These are phyloP conservation scores for Asparagopsis taxiformis DNA, from an alignment of 31 red algal species.

Conservation along the genomic window DNA sequence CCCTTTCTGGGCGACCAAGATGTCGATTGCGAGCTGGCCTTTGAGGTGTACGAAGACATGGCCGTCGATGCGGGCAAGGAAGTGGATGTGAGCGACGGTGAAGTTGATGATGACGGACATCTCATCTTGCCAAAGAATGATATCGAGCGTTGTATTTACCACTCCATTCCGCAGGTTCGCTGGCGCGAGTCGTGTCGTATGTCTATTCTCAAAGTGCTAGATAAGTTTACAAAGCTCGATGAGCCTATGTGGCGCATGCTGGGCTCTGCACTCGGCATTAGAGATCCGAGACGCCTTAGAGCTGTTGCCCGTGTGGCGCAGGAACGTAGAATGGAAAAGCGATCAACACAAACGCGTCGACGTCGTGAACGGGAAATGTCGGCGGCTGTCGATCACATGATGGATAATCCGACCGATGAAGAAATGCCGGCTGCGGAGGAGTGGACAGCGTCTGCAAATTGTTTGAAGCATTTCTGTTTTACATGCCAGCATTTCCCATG, in stretches of 20 bases:
- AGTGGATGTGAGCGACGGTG: conserved; percentile 71
- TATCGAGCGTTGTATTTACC: conserved; percentile 48
- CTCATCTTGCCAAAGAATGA: conserved; percentile 60
- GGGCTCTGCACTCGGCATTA: conserved; percentile 35
- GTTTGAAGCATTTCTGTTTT: conserved; percentile 57
- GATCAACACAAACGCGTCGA: conserved; percentile 1
- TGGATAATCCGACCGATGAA: conserved; percentile 6
- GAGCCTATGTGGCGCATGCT: conserved; percentile 58
- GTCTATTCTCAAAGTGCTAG: conserved; percentile 48
- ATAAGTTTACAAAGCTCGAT: conserved; percentile 44
- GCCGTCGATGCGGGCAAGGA: conserved; percentile 49
- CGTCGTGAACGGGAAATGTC: conserved; percentile 8
- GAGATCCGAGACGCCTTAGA: conserved; percentile 30
- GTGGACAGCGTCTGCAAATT: neutral
- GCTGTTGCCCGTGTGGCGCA: conserved; percentile 62
- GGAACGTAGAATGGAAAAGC: conserved; percentile 31
- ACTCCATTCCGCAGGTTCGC: conserved; percentile 38
- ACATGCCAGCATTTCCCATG: conserved; percentile 62
- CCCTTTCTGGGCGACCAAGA: conserved; percentile 75
- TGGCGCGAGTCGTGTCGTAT: conserved; percentile 46
- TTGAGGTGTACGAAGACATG: conserved; percentile 80
- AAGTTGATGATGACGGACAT: conserved; percentile 55
- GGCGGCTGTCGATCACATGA: neutral
- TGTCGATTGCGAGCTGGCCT: conserved; percentile 56
- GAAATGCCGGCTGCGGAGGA: conserved; percentile 23